These are phyloP conservation scores for Capsicum rhomboideum DNA, from an alignment of 257 asterid genomes.

Conservation along the genomic window DNA sequence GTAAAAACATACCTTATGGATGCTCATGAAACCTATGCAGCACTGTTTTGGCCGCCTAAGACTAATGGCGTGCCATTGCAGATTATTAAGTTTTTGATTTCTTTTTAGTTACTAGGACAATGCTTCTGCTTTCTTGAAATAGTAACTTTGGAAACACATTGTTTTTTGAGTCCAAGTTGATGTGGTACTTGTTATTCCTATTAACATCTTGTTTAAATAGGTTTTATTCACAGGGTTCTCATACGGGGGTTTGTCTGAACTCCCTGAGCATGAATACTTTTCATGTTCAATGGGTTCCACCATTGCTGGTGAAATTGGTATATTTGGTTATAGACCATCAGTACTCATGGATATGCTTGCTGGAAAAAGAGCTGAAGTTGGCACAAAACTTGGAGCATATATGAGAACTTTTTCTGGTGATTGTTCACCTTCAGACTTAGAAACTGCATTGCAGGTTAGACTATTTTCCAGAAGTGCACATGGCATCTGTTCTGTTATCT, in stretches of 20 bases:
- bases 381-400: constrained; percentile 84
- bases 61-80: not conserved
- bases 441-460: constrained; percentile 90
- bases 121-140: not conserved
- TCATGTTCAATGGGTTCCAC: constrained; percentile 97
- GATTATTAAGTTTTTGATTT: not conserved
- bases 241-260: constrained; percentile 90
- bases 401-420: constrained; percentile 94
- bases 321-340: constrained; percentile 90
- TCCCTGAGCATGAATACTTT: constrained; percentile 74
- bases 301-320: constrained; percentile 96
- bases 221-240: constrained; percentile 93
- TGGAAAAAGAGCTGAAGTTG: constrained; percentile 96
- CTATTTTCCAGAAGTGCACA: constrained; percentile 1
- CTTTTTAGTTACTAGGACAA: not conserved
- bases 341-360: constrained; percentile 93
- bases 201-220: constrained; percentile 54
- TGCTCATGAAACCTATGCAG: not conserved
- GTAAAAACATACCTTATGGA: not conserved
- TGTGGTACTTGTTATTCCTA: constrained; percentile 16
- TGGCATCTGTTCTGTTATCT: not conserved
- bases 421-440: constrained; percentile 95
- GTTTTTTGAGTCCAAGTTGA: constrained; percentile 3
- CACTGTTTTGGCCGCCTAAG: not conserved
- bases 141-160: not conserved